Evolutionary conservation across 2,329 filamentous ascomycete species (phyloP).

Genomic region (Penicillium corylophilum): DNA sequence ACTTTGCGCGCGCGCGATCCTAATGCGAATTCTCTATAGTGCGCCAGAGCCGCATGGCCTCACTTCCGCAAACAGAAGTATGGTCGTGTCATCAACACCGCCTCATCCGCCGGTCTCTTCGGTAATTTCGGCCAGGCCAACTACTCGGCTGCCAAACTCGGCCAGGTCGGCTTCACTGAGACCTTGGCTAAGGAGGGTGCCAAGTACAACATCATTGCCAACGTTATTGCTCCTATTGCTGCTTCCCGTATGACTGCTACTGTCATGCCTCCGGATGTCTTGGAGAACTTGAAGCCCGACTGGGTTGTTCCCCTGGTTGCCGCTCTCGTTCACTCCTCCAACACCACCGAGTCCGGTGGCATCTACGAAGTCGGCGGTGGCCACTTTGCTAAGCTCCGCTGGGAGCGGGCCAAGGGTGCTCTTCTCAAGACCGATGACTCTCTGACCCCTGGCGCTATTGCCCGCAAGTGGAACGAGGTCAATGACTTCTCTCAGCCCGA

Average conservation of each 20-base stretch:
- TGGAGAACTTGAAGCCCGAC: constrained; percentile 82
- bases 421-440: constrained; percentile 84
- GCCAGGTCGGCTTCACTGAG: constrained; percentile 95
- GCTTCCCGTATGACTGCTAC: constrained; percentile 95
- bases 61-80: constrained; percentile 99
- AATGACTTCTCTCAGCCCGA: constrained; percentile 81
- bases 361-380: constrained; percentile 95
- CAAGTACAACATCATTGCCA: constrained; percentile 97
- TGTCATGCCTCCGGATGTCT: constrained; percentile 89
- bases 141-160: constrained; percentile 95
- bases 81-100: constrained; percentile 92
- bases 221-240: constrained; percentile 92
- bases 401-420: constrained; percentile 88
- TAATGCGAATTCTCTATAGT: constrained; percentile 47
- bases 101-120: constrained; percentile 93
- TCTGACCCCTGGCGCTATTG: constrained; percentile 82
- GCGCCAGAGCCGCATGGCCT: constrained; percentile 89
- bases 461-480: constrained; percentile 86
- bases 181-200: constrained; percentile 94
- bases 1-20: background rate
- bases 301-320: constrained; percentile 95
- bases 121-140: constrained; percentile 95
- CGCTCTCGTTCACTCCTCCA: constrained; percentile 80
- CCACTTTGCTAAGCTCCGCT: constrained; percentile 87
- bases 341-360: constrained; percentile 75